These are phyloP conservation scores for Aspergillus haitiensis DNA, from an alignment of 495 filamentous ascomycete species.

Conservation along the genomic window DNA sequence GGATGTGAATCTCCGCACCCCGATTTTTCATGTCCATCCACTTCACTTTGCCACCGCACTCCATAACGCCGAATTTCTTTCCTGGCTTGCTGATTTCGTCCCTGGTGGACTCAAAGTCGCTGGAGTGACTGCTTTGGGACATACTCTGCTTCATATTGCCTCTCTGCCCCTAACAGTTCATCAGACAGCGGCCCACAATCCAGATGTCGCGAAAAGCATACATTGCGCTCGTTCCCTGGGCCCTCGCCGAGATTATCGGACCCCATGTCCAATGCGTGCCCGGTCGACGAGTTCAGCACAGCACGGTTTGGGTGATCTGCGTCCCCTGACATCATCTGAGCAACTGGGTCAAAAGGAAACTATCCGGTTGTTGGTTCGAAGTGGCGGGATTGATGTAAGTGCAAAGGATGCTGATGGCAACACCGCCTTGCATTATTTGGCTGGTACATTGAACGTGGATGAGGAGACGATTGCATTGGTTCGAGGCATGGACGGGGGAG, in stretches of 20 bases:
- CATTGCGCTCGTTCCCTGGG: constrained; percentile 15
- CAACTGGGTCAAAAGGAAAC: constrained; percentile 14
- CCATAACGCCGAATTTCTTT: constrained; percentile 19
- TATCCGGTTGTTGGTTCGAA: constrained; percentile 12
- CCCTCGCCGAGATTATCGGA: constrained; percentile 1
- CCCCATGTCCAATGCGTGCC: background rate
- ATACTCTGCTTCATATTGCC: constrained; percentile 22
- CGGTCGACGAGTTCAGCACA: background rate
- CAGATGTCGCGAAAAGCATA: constrained; percentile 13
- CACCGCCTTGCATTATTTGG: constrained; percentile 21
- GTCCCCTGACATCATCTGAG: constrained; percentile 7
- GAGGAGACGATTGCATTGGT: constrained; percentile 11
- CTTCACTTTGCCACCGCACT: constrained; percentile 24
- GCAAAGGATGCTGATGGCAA: constrained; percentile 20
- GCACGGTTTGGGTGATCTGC: background rate
- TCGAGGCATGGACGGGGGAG: constrained; percentile 15
- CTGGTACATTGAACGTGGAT: constrained; percentile 14
- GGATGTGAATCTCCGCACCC: constrained; percentile 18
- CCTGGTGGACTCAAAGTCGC: constrained; percentile 6
- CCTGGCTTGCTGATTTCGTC: constrained; percentile 13
- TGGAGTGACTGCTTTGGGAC: constrained; percentile 9
- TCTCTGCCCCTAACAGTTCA: constrained; percentile 6
- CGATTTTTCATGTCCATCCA: constrained; percentile 20
- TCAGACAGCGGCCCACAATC: background rate
- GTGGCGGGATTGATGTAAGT: constrained; percentile 14